Evolutionary conservation across 1,284 basidiomycete genomes (phyloP), one percentile per base, ranked within the genome.

Genomic region (Apiotrichum mycotoxinovorans): DNA sequence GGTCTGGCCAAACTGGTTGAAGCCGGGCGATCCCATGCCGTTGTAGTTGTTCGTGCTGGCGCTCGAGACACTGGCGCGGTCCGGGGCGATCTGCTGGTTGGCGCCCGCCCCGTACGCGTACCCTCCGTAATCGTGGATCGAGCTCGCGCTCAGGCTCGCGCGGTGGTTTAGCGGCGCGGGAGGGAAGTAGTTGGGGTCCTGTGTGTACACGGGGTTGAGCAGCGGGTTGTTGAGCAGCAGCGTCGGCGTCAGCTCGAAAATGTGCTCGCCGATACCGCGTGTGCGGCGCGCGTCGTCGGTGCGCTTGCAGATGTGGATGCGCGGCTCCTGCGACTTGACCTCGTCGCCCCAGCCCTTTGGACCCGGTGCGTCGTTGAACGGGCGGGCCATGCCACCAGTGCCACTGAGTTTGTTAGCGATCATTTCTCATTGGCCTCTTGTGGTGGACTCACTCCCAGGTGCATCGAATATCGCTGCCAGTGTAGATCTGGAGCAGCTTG

Each of bases 401-500:
- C 56, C 56, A 27, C 54, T 51, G 44, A 20, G n/a, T n/a, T 12
- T 18, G 49, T 10, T 56, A 12, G 5, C 30, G 22, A 51, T 49
- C 25, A 38, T 11, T 10, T 4, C 38, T 5, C 23, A 30, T 2
- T 9, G 12, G 14, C 10, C 18, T 18, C n/a, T 10, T 48, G 18
- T n/a, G 8, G 34, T 11, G 10, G 8, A 56, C 54, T 51, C 40
- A 56, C 50, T 59, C 90, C 89, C 89, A 96, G 12, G 91, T 84
- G 68, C 89, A 91, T 18, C 88, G 84, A 22, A 96, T 80, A 66
- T 96, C 87, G 56, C 81, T 82, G 25, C 87, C 87, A 0, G 85
- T 83, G 62, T 97, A 89, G 73, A 97, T 91, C 75, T 98, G 94
- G 0, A 87, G 83, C 12, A 98, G 82, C 10, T 89, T 85, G 15